Evolutionary conservation across 2,329 filamentous ascomycete species (phyloP), one percentile per base, ranked within the genome.

Genomic region (Aspergillus sp.): DNA sequence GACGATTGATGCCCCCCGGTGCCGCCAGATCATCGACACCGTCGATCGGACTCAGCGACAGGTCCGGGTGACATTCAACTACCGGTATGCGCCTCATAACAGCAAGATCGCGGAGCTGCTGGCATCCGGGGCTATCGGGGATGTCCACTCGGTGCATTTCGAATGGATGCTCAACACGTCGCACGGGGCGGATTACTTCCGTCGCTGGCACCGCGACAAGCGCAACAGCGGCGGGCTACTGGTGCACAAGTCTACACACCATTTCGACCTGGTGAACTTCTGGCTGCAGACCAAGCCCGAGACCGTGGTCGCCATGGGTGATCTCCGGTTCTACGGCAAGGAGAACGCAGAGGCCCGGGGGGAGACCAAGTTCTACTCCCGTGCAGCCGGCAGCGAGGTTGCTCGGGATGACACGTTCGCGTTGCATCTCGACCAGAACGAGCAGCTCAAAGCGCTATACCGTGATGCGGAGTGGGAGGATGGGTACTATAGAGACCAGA

Each of bases 61-160:
- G 36, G 74, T 85, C 3, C 76, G 82, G 14, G 82, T 85, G 0
- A 81, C 80, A 0, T 85, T 85, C 73, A 85, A 86, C 69, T 85
- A 85, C 68, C 79, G 82, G 19, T 85, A 85, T 60, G 82, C 82
- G 36, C 82, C 82, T n/a, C 83, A 85, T 67, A 83, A 85, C 66
- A 85, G 82, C 13, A 82, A 80, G 54, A 74, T 85, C 2, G 79
- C 75, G 54, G 77, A 83, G 63, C 58, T 85, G 1, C 58, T 85
- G 3, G 73, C 69, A 2, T 75, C 78, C 0, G 81, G 80, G 0
- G 79, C 78, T 1, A 83, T 86, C 52, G 82, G 83, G 1, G 72
- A 69, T 9, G 79, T 85, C 2, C 79, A 78, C 2, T 80, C 77
- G 7, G 78, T 85, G 19, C 82, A 85, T 61, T 84, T 85, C 51